phyloP scores from a whole-genome alignment of 352 stramenopile species.

The Nothophytophthora sp. region DNA sequence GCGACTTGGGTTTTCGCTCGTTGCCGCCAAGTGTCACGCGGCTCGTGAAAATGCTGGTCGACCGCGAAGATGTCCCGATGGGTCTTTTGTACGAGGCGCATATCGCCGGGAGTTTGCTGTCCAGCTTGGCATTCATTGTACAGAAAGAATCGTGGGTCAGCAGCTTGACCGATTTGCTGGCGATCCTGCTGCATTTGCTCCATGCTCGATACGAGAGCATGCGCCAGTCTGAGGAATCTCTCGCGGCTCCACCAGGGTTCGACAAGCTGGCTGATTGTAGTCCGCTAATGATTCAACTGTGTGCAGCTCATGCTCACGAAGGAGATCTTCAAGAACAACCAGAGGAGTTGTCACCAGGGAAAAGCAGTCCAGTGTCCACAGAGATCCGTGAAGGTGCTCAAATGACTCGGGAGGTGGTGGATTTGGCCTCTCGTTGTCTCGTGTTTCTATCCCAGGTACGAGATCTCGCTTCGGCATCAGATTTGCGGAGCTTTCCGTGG shows the following conservation, averaged over 20 bases:
- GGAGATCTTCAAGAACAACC: constrained; percentile 4
- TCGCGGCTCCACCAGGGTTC: constrained; percentile 20
- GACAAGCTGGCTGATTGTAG: constrained; percentile 25
- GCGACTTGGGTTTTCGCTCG: constrained; percentile 19
- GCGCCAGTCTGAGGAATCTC: not conserved
- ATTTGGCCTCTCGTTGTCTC: constrained; percentile 57
- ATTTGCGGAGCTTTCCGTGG: too few relatives aligned
- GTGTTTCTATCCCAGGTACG: constrained; percentile 65
- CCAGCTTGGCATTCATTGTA: constrained; percentile 25
- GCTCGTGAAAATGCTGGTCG: constrained; percentile 38
- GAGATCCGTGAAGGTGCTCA: not conserved
- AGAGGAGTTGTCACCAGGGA: constrained; percentile 9
- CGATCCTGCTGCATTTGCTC: constrained; percentile 38
- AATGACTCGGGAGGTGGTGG: constrained; percentile 16
- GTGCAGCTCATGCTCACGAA: constrained; percentile 10
- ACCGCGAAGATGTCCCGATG: constrained; percentile 8
- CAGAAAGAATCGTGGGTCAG: constrained; percentile 3
- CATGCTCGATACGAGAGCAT: constrained; percentile 35
- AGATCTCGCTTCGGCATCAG: too few relatives aligned
- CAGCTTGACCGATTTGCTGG: constrained; percentile 30
- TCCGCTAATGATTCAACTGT: constrained; percentile 40
- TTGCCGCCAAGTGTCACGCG: constrained; percentile 34
- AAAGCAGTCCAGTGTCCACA: not conserved
- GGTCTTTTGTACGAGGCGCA: constrained; percentile 35
- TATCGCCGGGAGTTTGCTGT: constrained; percentile 25